Percentiles rank a stretch among this genome's conserved stretches.
Conservation (phyloP, 192 early-diverging fungal genomes). For the Coemansia sp. region DNA sequence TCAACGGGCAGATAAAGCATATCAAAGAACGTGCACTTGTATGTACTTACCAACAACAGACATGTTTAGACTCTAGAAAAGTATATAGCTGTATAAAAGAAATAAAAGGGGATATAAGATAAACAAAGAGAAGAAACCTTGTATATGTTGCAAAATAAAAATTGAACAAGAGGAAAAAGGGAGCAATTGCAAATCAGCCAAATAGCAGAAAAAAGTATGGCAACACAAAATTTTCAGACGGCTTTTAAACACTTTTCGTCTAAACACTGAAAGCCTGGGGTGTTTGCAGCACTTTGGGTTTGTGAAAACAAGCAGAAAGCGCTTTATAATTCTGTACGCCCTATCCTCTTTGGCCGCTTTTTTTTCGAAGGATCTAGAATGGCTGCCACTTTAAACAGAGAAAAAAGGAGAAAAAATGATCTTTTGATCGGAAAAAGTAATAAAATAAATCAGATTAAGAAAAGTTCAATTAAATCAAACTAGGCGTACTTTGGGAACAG, state of each 20-base stretch:
- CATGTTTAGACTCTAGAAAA: conserved; percentile 15
- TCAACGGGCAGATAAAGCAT: too few relatives aligned
- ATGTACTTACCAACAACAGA: conserved; percentile 36
- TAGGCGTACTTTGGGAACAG: conserved; percentile 36
- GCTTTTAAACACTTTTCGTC: background rate
- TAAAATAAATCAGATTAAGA: background rate
- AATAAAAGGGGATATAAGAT: background rate
- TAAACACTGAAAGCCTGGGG: background rate
- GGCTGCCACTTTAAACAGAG: too few relatives aligned
- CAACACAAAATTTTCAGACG: background rate
- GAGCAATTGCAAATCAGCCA: background rate
- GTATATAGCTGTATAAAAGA: conserved; percentile 2
- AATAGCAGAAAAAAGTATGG: background rate
- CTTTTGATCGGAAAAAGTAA: too few relatives aligned
- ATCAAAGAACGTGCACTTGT: too few relatives aligned
- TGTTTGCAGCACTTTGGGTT: too few relatives aligned
- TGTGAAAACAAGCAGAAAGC: too few relatives aligned
- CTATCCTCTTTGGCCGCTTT: too few relatives aligned
- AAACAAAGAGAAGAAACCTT: conserved; percentile 4
- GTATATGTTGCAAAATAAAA: background rate
- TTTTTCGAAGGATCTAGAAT: too few relatives aligned
- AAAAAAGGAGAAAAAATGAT: background rate
- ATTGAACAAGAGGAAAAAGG: background rate
- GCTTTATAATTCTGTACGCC: too few relatives aligned
- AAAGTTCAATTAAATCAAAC: background rate